These are phyloP conservation scores for Haplosporangium sp. DNA, from an alignment of 371 early-diverging fungal genomes.

Conservation along the genomic window DNA sequence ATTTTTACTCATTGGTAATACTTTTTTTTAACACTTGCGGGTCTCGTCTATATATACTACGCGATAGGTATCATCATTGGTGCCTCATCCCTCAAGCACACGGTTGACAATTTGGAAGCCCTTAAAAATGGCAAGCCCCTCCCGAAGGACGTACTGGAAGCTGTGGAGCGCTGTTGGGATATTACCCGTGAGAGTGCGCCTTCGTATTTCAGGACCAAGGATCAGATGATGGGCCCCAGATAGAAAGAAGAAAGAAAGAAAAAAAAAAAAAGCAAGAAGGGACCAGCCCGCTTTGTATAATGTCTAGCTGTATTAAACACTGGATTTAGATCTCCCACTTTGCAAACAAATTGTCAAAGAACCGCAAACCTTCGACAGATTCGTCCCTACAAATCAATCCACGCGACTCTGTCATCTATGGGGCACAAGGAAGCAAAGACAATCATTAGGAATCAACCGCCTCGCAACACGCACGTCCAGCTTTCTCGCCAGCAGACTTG, in stretches of 20 bases:
- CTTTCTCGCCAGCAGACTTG: no score
- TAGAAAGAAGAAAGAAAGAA: background rate
- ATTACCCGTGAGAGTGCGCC: slow-evolving; percentile 56
- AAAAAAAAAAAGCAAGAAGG: no score
- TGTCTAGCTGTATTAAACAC: background rate
- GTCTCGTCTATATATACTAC: no score
- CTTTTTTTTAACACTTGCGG: no score
- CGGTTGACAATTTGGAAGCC: slow-evolving; percentile 58
- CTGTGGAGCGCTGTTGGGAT: slow-evolving; percentile 65
- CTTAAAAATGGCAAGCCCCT: slow-evolving; percentile 63
- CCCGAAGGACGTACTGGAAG: slow-evolving; percentile 61
- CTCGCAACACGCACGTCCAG: background rate
- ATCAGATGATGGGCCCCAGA: slow-evolving; percentile 43
- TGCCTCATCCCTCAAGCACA: slow-evolving; percentile 66
- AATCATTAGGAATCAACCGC: slow-evolving; percentile 1
- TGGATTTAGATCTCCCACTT: slow-evolving; percentile 33
- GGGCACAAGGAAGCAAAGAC: slow-evolving; percentile 6
- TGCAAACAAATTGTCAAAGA: slow-evolving; percentile 78
- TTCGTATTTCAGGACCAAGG: slow-evolving; percentile 59
- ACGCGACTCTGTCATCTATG: slow-evolving; percentile 78
- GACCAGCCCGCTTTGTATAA: background rate
- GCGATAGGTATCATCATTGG: slow-evolving; percentile 69
- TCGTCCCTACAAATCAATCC: slow-evolving; percentile 90
- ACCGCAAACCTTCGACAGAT: slow-evolving; percentile 82
- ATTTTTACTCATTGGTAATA: no score